Evolutionary conservation across 2,329 filamentous ascomycete genomes (phyloP).

Genomic region (Chrysoporthe cubensis): DNA sequence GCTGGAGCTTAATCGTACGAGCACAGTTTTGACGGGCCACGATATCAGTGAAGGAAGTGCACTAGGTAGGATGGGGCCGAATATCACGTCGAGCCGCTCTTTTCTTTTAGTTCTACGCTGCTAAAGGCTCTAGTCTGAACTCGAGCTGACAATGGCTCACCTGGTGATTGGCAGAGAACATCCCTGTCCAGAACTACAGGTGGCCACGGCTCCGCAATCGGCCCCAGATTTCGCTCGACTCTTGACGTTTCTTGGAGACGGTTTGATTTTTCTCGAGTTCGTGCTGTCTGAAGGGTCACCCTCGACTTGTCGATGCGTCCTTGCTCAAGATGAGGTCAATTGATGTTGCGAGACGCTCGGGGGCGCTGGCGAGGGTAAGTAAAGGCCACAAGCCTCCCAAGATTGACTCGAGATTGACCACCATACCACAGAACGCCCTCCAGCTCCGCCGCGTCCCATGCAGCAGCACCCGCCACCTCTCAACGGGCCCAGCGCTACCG

Average conservation of each 20-base stretch:
- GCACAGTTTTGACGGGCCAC: no score
- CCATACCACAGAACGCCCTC: slow-evolving; percentile 40
- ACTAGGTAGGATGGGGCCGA: no score
- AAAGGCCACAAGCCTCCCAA: slow-evolving; percentile 4
- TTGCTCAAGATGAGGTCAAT: slow-evolving; percentile 51
- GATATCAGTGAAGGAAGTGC: no score
- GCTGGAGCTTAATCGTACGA: no score
- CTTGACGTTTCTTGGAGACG: slow-evolving; percentile 15
- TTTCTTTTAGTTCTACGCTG: no score
- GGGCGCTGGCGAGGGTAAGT: slow-evolving; percentile 51
- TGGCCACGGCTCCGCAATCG: slow-evolving; percentile 27
- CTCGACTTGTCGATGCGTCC: slow-evolving; percentile 16
- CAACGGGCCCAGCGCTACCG: slow-evolving; percentile 49
- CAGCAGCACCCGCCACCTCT: slow-evolving; percentile 38
- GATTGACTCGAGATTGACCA: not conserved
- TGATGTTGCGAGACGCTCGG: slow-evolving; percentile 53
- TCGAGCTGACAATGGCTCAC: slow-evolving; percentile 10
- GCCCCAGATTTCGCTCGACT: slow-evolving; percentile 17
- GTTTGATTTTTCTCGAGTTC: slow-evolving; percentile 22
- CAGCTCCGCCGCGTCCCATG: slow-evolving; percentile 39
- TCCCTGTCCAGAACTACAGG: slow-evolving; percentile 12
- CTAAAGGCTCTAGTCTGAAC: no score
- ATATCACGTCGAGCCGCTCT: no score
- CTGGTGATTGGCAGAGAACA: slow-evolving; percentile 20
- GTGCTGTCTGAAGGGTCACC: slow-evolving; percentile 18